Base-by-base conservation (phyloP, 2,329 filamentous ascomycete genomes). In the Aspergillus intermedius region DNA sequence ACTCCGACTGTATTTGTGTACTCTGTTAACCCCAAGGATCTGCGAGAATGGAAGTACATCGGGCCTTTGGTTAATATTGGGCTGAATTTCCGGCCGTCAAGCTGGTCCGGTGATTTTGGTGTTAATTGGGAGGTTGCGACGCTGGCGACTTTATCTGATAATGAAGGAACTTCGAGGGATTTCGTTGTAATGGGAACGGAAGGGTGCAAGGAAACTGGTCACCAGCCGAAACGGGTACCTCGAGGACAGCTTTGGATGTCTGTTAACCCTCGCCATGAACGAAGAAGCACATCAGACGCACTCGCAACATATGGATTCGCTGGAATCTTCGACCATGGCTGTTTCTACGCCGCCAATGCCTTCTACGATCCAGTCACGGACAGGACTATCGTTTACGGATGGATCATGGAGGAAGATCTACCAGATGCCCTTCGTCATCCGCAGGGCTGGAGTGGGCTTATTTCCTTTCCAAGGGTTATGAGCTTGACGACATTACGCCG, bases 71-170 rank as follows among this genome's bases (percentile, higher is more conserved):
- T 72, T 4, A 62, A 75, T 44, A 53, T 75, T 4, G 68, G 67
- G 0, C 53, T 69, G 7, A 72, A 72, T 21, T 64, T 67, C 23
- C 60, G 60, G 5, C 59, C 68, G 0, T 72, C 73, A 0, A 60
- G 64, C 42, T 79, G 77, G 75, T 72, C 69, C 0, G 74, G 76
- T 2, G 74, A 78, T 41, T 64, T 76, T 9, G 77, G 76, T 0
- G 63, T 71, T 8, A 79, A 79, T 45, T 78, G 75, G 74, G 76
- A 79, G 52, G 73, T 74, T 8, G 70, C 67, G 19, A 77, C 75
- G 53, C 69, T 77, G 42, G 60, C 73, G 53, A 73, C 70, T 0
- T 60, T 78, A 13, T 54, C 49, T 1, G 66, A 73, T 13, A 55
- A 62, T 1, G 57, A 64, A 7, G 54, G 55, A 3, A 50, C 48